Base-by-base conservation (phyloP, 2,329 filamentous ascomycete species). In the Ceratocystis eucalypticola region DNA sequence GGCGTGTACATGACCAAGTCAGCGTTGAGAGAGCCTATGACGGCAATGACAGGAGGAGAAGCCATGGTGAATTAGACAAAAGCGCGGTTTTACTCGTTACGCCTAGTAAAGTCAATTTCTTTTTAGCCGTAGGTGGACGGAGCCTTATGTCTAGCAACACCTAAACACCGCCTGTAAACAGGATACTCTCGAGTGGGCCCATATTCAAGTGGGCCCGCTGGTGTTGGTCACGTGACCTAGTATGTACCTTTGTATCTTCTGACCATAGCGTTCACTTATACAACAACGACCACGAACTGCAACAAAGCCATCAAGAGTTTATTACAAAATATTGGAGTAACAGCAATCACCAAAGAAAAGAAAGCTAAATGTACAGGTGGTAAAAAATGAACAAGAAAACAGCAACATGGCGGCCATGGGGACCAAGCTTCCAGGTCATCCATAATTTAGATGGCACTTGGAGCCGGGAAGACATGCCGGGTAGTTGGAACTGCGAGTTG, bases 1-100 rank as follows among this genome's bases (percentile, higher is more conserved):
- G 84, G 76, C 8, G 86, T 88, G 65, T 83, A 78, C 1, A 86
- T 88, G 65, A 89, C 84, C 70, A 90, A 84, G 74, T 91, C 88
- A 69, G 83, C 82, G 72, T 91, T 91, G 30, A 91, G 79, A 17
- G 87, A 90, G 71, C 88, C 87, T 71, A 90, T 82, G 28, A 89
- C 79, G 65, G 82, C 81, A 69, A 90, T 86, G 53, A 70, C 6
- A 81, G 82, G 0, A 37, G 62, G 50, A 41, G 28, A 17, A 50
- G 45, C 44, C 53, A 64, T 67, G 30, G 28, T 50, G 17, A n/a
- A 20, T 46, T 25, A 10, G 50, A n/a, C 22, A 4, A 44, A 10
- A 5, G 1, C 25, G 17, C 12, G 3, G 20, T 50, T 17, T 20
- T 6, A n/a, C 17, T 4, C 25, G 37, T 30, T 10, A 28, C 5